A percentile compares a stretch with the other conserved stretches of the same genome.
Conservation (phyloP, 306 rosid genomes). For the Gillenia trifoliata region DNA sequence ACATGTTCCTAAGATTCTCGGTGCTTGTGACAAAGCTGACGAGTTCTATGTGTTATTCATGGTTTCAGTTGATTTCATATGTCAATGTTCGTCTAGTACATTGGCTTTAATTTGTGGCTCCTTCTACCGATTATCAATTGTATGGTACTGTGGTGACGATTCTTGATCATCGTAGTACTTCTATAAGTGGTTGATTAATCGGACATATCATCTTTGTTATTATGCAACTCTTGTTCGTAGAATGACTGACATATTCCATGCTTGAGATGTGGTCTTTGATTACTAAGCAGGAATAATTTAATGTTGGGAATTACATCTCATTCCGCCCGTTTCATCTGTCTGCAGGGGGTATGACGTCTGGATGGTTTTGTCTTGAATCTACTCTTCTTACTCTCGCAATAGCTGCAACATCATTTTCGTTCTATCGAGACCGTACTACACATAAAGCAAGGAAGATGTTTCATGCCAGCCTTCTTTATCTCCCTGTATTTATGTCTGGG, state of each 20-base stretch:
- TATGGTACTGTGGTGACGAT: background rate
- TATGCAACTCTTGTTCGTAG: background rate
- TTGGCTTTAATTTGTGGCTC: background rate
- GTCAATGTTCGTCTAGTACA: background rate
- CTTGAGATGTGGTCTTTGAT: background rate
- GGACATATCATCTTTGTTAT: background rate
- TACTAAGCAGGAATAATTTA: background rate
- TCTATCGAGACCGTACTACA: conserved; percentile 61
- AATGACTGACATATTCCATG: background rate
- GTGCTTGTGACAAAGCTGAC: background rate
- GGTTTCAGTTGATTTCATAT: background rate
- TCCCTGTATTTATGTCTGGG: conserved; percentile 90
- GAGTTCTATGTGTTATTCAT: background rate
- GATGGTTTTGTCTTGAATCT: conserved; percentile 92
- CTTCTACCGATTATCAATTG: background rate
- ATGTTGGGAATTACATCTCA: background rate
- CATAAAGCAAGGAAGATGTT: conserved; percentile 88
- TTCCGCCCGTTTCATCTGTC: conserved; percentile 14
- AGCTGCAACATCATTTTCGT: conserved; percentile 69
- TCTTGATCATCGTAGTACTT: background rate
- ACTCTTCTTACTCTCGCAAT: conserved; percentile 77
- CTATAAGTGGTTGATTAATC: background rate
- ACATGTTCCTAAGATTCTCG: background rate
- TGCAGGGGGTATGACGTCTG: conserved; percentile 88
- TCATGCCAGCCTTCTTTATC: conserved; percentile 88